Evolutionary conservation across 2,329 filamentous ascomycete species (phyloP).

Genomic region (Colletotrichum costaricense): DNA sequence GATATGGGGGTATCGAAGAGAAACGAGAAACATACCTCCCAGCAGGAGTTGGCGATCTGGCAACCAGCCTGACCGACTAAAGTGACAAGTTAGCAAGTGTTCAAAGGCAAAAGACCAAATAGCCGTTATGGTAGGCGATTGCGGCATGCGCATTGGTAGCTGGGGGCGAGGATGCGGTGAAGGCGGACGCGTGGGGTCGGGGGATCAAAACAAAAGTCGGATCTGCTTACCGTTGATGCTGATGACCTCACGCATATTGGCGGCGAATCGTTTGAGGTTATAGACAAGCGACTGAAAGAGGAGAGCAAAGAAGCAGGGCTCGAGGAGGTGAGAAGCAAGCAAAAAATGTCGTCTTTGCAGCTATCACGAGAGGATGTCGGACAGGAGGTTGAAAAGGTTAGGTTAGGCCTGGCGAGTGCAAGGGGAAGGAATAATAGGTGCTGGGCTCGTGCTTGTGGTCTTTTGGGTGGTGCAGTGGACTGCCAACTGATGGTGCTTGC

Average conservation of each 20-base stretch:
- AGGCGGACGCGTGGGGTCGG: constrained; percentile 50
- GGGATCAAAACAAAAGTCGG: constrained; percentile 42
- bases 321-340: constrained; percentile 19
- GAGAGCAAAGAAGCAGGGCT: constrained; percentile 25
- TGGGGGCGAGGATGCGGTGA: constrained; percentile 56
- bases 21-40: constrained; percentile 83
- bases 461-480: constrained; percentile 12
- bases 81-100: constrained; percentile 60
- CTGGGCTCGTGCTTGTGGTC: constrained; percentile 30
- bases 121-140: constrained; percentile 38
- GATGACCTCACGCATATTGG: constrained; percentile 98
- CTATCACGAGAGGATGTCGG: constrained; percentile 34
- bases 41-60: constrained; percentile 99
- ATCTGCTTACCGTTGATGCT: constrained; percentile 90
- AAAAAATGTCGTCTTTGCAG: constrained; percentile 32
- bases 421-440: constrained; percentile 31
- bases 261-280: constrained; percentile 40
- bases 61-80: constrained; percentile 99
- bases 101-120: constrained; percentile 23
- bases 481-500: constrained; percentile 11
- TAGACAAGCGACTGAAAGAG: constrained; percentile 39
- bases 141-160: constrained; percentile 20
- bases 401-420: constrained; percentile 27
- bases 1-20: not conserved
- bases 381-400: constrained; percentile 34